Evolutionary conservation across 306 rosid species (phyloP).

Genomic region (Castanea sativa): DNA sequence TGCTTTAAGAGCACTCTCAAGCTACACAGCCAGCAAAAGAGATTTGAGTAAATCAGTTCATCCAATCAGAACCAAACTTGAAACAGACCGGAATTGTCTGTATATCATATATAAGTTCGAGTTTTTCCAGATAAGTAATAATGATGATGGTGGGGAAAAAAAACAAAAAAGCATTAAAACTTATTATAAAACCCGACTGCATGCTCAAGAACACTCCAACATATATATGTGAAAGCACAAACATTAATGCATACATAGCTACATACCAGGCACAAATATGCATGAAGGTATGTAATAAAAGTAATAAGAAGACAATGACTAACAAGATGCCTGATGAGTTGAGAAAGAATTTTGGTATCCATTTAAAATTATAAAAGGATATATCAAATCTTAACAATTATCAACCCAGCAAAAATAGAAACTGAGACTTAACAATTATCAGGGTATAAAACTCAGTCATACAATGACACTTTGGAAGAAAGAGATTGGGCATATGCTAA

Average conservation of each 20-base stretch:
- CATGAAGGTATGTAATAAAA: not conserved
- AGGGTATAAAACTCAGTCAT: not conserved
- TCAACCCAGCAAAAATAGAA: too few species aligned
- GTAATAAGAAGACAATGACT: not conserved
- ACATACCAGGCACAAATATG: not conserved
- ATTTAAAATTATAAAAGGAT: not conserved
- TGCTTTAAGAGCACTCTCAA: conserved; percentile 82
- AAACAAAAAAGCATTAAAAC: not conserved
- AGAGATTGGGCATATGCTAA: not conserved
- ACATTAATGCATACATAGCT: not conserved
- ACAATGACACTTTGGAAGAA: not conserved
- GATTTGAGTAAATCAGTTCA: not conserved
- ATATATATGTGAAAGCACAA: not conserved
- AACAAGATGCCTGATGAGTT: not conserved
- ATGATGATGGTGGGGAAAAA: too few species aligned
- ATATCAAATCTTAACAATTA: too few species aligned
- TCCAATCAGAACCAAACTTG: not conserved
- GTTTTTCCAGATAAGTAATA: too few species aligned
- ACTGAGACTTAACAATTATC: not conserved
- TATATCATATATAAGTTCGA: too few species aligned
- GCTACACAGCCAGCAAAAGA: conserved; percentile 40
- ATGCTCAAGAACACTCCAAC: not conserved
- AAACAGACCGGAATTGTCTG: not conserved
- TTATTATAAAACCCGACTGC: not conserved
- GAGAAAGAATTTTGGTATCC: not conserved